phyloP scores from a whole-genome alignment of 495 filamentous ascomycete genomes.

The Trichoderma parareesei region DNA sequence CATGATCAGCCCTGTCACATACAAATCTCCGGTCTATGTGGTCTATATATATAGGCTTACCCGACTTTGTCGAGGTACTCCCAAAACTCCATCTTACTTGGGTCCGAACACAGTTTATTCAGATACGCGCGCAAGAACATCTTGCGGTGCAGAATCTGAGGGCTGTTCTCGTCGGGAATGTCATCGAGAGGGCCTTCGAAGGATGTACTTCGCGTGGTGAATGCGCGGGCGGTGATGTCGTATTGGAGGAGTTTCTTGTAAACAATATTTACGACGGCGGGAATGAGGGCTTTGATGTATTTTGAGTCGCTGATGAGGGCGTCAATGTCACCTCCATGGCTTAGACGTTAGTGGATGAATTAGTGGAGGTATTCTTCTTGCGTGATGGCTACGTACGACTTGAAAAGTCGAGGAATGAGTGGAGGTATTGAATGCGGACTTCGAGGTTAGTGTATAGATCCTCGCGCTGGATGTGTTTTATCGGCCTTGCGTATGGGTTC shows the following conservation, averaged over 20 bases:
- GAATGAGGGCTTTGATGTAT: slow-evolving; percentile 68
- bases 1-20: no score
- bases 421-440: slow-evolving; percentile 59
- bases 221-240: slow-evolving; percentile 67
- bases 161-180: slow-evolving; percentile 51
- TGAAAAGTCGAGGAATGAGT: slow-evolving; percentile 65
- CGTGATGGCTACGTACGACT: slow-evolving; percentile 37
- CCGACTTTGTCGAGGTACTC: slow-evolving; percentile 73
- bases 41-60: slow-evolving; percentile 19
- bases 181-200: slow-evolving; percentile 55
- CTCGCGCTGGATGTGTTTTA: slow-evolving; percentile 60
- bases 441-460: slow-evolving; percentile 60
- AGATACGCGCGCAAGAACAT: slow-evolving; percentile 68
- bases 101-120: slow-evolving; percentile 60
- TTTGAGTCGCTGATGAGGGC: slow-evolving; percentile 56
- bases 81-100: slow-evolving; percentile 67
- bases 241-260: slow-evolving; percentile 67
- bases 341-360: not conserved
- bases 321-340: slow-evolving; percentile 51
- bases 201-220: slow-evolving; percentile 58
- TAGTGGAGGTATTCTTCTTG: no score
- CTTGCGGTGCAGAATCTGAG: slow-evolving; percentile 67
- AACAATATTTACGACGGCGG: slow-evolving; percentile 65
- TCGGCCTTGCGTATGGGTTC: slow-evolving; percentile 19
- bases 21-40: no score